These are phyloP conservation scores for Pseudopithomyces chartarum DNA, from an alignment of 2,329 filamentous ascomycete genomes.

Conservation along the genomic window DNA sequence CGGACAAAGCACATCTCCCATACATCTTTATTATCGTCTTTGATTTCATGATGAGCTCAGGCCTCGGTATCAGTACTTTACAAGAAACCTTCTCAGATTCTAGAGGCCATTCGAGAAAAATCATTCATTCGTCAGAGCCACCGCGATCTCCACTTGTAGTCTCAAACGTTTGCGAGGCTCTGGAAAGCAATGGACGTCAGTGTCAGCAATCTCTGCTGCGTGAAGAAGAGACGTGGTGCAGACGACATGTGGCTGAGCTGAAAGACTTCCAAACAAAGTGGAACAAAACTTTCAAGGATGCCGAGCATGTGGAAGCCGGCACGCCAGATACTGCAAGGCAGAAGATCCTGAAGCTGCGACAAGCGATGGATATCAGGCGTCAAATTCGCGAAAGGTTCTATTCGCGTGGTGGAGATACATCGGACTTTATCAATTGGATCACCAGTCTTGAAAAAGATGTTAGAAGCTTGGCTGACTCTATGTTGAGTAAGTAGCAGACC, in stretches of 20 bases:
- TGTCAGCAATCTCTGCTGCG: slow-evolving; percentile 18
- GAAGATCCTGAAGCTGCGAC: slow-evolving; percentile 29
- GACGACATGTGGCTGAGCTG: slow-evolving; percentile 23
- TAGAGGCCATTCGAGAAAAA: background rate
- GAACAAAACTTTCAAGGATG: slow-evolving; percentile 20
- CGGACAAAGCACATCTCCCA: background rate
- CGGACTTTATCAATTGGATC: slow-evolving; percentile 28
- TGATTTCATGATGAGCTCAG: background rate
- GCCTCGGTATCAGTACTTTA: background rate
- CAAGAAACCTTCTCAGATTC: background rate
- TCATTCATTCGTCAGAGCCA: background rate
- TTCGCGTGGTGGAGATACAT: slow-evolving; percentile 23
- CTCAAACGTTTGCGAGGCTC: slow-evolving; percentile 22
- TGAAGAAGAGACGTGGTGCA: slow-evolving; percentile 27
- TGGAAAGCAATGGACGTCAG: slow-evolving; percentile 26
- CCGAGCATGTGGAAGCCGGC: slow-evolving; percentile 20
- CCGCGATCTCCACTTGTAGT: background rate
- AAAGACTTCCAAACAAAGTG: slow-evolving; percentile 22
- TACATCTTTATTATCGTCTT: background rate
- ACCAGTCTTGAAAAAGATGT: slow-evolving; percentile 27
- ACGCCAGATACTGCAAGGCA: slow-evolving; percentile 22
- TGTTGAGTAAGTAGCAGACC: slow-evolving; percentile 24
- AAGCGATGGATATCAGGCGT: slow-evolving; percentile 27
- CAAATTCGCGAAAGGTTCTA: slow-evolving; percentile 30
- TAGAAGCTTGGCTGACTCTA: slow-evolving; percentile 23